Conservation (phyloP, 257 asterid species). For the Solanum virginianum region DNA sequence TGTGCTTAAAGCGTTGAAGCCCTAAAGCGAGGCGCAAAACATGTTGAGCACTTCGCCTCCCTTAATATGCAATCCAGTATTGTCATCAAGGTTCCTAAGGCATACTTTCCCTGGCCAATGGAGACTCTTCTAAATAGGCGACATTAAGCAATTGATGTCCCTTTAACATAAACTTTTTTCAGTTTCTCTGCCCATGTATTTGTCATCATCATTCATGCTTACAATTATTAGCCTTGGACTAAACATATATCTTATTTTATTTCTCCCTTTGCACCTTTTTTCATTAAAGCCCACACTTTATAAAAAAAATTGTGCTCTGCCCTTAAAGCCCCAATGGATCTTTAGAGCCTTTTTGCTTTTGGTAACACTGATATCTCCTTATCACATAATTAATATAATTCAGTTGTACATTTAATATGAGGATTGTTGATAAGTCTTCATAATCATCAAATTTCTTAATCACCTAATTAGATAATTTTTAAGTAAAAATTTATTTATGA, state of each 20-base stretch:
- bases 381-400: neutral
- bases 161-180: neutral
- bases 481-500: neutral
- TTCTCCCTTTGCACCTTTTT: too few species aligned
- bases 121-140: neutral
- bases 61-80: neutral
- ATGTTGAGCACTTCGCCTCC: neutral
- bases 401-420: neutral
- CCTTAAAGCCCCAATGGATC: neutral
- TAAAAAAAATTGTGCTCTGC: neutral
- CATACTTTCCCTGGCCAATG: neutral
- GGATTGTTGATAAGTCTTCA: neutral
- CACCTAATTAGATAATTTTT: neutral
- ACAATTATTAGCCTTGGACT: too few species aligned
- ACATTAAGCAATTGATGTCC: neutral
- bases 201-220: neutral
- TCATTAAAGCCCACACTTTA: neutral
- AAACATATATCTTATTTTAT: too few species aligned
- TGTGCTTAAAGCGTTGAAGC: neutral
- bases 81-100: neutral
- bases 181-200: neutral
- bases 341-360: neutral
- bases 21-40: neutral
- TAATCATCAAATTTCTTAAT: neutral
- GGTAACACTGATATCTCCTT: neutral